These are phyloP conservation scores for Cyberlindnera americana DNA, from an alignment of 805 yeast genomes.

Conservation along the genomic window DNA sequence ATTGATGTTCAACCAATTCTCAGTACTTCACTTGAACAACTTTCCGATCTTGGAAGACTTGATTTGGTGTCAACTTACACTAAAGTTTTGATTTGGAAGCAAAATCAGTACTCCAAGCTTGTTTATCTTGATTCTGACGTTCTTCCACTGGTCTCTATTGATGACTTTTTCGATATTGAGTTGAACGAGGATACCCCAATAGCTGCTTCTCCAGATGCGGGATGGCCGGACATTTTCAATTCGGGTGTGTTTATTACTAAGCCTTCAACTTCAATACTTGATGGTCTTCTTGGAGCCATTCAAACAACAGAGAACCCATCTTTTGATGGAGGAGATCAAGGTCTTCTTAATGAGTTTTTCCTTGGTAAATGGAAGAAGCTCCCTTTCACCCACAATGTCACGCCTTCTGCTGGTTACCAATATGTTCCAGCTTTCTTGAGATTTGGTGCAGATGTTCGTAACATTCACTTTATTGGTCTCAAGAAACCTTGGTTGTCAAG, in stretches of 20 bases:
- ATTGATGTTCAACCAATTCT: slow-evolving; percentile 24
- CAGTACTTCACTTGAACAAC: slow-evolving; percentile 24
- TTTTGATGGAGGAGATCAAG: slow-evolving; percentile 90
- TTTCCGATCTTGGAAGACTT: slow-evolving; percentile 39
- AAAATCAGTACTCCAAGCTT: slow-evolving; percentile 39
- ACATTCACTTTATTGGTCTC: slow-evolving; percentile 65
- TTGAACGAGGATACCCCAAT: slow-evolving; percentile 20
- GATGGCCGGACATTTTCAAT: slow-evolving; percentile 84
- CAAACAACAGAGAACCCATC: slow-evolving; percentile 29
- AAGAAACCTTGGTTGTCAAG: slow-evolving; percentile 49
- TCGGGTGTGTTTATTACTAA: slow-evolving; percentile 61
- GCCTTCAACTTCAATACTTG: slow-evolving; percentile 44
- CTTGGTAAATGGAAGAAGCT: slow-evolving; percentile 56
- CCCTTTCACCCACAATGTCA: slow-evolving; percentile 82
- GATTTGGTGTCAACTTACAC: slow-evolving; percentile 47
- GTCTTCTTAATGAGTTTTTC: slow-evolving; percentile 70
- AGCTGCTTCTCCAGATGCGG: slow-evolving; percentile 61
- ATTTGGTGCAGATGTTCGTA: slow-evolving; percentile 41
- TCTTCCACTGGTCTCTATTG: slow-evolving; percentile 37
- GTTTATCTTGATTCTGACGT: slow-evolving; percentile 66
- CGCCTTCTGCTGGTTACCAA: slow-evolving; percentile 63
- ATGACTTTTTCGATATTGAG: slow-evolving; percentile 23
- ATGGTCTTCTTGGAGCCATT: slow-evolving; percentile 33
- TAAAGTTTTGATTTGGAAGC: slow-evolving; percentile 46
- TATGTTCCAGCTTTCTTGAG: slow-evolving; percentile 65